Percentiles rank a stretch among this genome's conserved stretches.
Evolutionary conservation across 495 filamentous ascomycete genomes (phyloP).

Genomic region (Penicillium silybi): DNA sequence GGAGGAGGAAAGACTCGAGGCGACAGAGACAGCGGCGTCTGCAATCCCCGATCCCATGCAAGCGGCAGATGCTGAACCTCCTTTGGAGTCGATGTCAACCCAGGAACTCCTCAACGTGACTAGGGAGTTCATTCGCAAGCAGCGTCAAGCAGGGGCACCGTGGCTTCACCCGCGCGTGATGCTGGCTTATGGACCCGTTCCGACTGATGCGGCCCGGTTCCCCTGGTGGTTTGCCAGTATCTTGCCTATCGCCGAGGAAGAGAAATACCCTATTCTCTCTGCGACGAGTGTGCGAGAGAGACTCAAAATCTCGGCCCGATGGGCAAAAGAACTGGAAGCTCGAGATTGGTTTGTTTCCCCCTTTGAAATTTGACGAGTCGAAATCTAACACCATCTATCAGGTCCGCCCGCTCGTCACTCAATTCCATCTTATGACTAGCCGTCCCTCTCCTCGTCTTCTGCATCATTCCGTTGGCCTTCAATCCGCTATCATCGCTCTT

Average conservation of each 20-base stretch:
- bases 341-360: slow-evolving; percentile 63
- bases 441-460: slow-evolving; percentile 43
- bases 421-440: slow-evolving; percentile 49
- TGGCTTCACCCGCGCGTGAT: slow-evolving; percentile 72
- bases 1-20: slow-evolving; percentile 74
- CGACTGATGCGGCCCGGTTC: slow-evolving; percentile 69
- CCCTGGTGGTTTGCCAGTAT: slow-evolving; percentile 91
- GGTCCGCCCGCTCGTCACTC: slow-evolving; percentile 32
- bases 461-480: slow-evolving; percentile 26
- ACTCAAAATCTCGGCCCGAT: slow-evolving; percentile 70
- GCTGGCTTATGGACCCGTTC: slow-evolving; percentile 71
- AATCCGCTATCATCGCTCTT: slow-evolving; percentile 18
- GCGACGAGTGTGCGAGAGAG: slow-evolving; percentile 74
- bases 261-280: slow-evolving; percentile 71
- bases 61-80: slow-evolving; percentile 18
- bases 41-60: slow-evolving; percentile 12
- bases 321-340: slow-evolving; percentile 70
- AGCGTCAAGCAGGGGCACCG: slow-evolving; percentile 59
- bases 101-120: slow-evolving; percentile 59
- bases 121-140: slow-evolving; percentile 62
- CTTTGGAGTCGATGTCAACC: slow-evolving; percentile 63
- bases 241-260: slow-evolving; percentile 67
- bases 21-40: slow-evolving; percentile 48
- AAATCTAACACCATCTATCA: slow-evolving; percentile 14
- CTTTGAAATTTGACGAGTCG: neutral